Evolutionary conservation across 257 asterid species (phyloP).

Genomic region (Ophiorrhiza pumila): DNA sequence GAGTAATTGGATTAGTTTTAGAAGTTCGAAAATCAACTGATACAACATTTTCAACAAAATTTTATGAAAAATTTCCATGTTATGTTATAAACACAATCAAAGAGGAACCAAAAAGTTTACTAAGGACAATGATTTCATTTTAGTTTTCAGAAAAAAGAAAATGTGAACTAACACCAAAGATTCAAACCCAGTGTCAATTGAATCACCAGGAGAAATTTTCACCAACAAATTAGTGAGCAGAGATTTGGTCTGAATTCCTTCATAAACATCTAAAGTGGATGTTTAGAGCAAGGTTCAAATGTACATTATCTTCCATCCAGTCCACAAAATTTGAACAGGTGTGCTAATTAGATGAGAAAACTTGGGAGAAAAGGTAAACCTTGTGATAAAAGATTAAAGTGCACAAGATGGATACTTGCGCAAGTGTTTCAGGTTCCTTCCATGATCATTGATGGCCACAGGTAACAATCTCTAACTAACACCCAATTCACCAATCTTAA

Average conservation of each 20-base stretch:
- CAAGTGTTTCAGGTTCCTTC: background rate
- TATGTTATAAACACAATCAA: background rate
- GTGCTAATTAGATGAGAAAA: background rate
- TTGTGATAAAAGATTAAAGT: background rate
- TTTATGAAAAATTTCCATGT: background rate
- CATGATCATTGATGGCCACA: background rate
- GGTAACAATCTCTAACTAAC: background rate
- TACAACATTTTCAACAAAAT: background rate
- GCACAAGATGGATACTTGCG: background rate
- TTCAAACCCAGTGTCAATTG: background rate
- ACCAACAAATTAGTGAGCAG: background rate
- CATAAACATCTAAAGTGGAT: background rate
- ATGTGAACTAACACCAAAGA: background rate
- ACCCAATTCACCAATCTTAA: background rate
- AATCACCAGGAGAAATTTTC: background rate
- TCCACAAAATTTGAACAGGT: background rate
- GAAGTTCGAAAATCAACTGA: background rate
- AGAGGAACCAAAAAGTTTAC: background rate
- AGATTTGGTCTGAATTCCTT: background rate
- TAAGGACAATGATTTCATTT: background rate
- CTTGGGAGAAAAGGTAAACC: background rate
- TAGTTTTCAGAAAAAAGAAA: background rate
- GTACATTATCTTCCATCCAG: background rate
- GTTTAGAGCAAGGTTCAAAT: background rate
- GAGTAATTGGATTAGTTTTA: conserved; percentile 14